Evolutionary conservation across 2,329 filamentous ascomycete species (phyloP), one percentile per base, ranked within the genome.

Genomic region (Fusarium graminum): DNA sequence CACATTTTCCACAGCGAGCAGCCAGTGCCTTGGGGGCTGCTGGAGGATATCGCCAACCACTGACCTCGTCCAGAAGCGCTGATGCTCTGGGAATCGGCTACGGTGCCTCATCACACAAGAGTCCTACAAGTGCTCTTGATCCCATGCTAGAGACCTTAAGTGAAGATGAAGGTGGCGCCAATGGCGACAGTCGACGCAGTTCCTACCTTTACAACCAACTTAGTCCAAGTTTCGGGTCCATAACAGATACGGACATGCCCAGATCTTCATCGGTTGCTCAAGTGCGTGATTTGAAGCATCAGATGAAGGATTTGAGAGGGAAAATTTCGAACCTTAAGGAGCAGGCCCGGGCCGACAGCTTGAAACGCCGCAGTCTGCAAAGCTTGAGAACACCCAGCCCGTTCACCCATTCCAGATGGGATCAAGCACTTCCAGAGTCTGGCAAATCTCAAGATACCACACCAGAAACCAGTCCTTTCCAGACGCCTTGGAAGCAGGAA

Each of bases 221-320:
- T 7, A 86, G 80, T 60, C 83, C 84, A 1, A 80, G 79, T 0
- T 80, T 79, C 46, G 79, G 82, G 49, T 71, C 76, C 2, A 79
- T 72, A 34, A 72, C 74, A n/a, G 81, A 82, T 11, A 79, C 81
- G 41, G 83, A 82, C 2, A 77, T 90, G 10, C 85, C 85, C 26
- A 85, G 92, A 17, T 89, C 91, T 4, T 83, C 88, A 14, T 94
- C 92, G 1, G 88, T 88, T n/a, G 85, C 89, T 14, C 89, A 92
- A 72, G 88, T 92, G 73, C 88, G 90, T 10, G 86, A 86, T 50
- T 81, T 97, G 41, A 92, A 92, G 61, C 90, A 93, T 67, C 93
- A 97, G 75, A 92, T 97, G 86, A 89, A 91, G 55, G 92, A 91
- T 52, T 82, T 97, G 44, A 94, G 93, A 74, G 92, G 91, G 60